Conservation (phyloP, 2,329 filamentous ascomycete genomes). For the Coniochaeta sp. region DNA sequence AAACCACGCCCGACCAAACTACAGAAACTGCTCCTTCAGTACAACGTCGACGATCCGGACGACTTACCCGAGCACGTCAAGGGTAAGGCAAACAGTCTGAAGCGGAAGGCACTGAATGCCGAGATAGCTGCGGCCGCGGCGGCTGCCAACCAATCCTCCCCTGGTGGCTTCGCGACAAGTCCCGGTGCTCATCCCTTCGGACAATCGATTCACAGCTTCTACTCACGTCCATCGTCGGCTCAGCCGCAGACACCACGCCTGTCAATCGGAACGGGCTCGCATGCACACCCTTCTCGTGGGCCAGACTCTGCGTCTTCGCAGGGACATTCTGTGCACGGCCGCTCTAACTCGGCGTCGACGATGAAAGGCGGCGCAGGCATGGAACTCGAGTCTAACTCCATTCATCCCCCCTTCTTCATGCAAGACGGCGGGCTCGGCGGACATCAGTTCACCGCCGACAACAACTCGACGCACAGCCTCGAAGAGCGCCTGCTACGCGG, state of each 20-base stretch:
- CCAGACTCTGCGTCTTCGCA: constrained; percentile 26
- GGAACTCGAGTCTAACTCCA: constrained; percentile 27
- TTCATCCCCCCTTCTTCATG: constrained; percentile 36
- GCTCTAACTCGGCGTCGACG: constrained; percentile 10
- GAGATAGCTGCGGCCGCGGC: constrained; percentile 38
- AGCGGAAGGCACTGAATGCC: constrained; percentile 61
- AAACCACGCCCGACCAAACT: constrained; percentile 96
- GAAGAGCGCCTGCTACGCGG: constrained; percentile 41
- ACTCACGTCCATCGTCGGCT: constrained; percentile 23
- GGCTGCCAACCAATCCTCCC: constrained; percentile 7
- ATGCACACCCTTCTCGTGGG: constrained; percentile 24
- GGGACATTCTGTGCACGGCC: constrained; percentile 20
- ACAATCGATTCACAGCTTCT: constrained; percentile 22
- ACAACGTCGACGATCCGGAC: constrained; percentile 84
- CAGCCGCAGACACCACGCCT: constrained; percentile 29
- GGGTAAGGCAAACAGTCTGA: constrained; percentile 66
- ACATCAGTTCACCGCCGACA: constrained; percentile 31
- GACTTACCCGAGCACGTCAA: constrained; percentile 79
- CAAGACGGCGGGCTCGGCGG: constrained; percentile 26
- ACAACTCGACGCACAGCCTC: constrained; percentile 32
- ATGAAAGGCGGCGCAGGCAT: constrained; percentile 26
- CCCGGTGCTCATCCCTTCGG: constrained; percentile 24
- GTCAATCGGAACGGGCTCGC: constrained; percentile 19
- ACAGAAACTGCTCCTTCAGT: constrained; percentile 85
- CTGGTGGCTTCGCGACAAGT: constrained; percentile 21